phyloP scores from a whole-genome alignment of 306 rosid genomes.

The Vigna hirtella region DNA sequence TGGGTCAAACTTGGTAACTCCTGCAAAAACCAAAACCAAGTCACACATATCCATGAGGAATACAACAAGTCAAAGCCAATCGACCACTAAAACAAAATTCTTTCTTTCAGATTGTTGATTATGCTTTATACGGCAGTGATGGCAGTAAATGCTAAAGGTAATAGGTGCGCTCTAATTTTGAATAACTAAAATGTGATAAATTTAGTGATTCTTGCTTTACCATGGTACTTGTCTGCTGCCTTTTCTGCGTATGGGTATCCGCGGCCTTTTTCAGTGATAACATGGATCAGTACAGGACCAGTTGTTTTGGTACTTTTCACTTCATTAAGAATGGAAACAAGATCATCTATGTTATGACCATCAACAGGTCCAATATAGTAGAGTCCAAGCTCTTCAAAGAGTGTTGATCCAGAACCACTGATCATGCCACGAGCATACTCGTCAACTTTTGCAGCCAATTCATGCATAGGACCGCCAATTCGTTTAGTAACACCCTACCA shows the following conservation, averaged over 20 bases:
- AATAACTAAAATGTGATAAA: constrained; percentile 17
- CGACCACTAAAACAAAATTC: not conserved
- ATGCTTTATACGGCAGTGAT: constrained; percentile 35
- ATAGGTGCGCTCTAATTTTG: not conserved
- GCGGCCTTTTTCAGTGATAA: constrained; percentile 92
- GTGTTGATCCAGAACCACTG: constrained; percentile 88
- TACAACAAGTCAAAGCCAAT: constrained; percentile 27
- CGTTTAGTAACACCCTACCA: constrained; percentile 89
- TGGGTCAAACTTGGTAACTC: constrained; percentile 92
- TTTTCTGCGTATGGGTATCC: constrained; percentile 98
- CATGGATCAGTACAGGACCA: constrained; percentile 93
- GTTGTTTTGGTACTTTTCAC: constrained; percentile 85
- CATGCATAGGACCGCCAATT: constrained; percentile 95
- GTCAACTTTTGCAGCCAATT: constrained; percentile 97
- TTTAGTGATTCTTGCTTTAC: constrained; percentile 50
- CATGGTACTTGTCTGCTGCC: constrained; percentile 94
- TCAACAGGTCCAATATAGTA: constrained; percentile 98
- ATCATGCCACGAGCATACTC: constrained; percentile 99
- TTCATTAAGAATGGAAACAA: constrained; percentile 83
- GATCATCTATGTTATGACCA: constrained; percentile 96
- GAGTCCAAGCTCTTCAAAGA: constrained; percentile 97
- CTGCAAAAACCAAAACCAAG: constrained; percentile 54
- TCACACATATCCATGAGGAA: constrained; percentile 23
- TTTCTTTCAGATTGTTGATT: constrained; percentile 5
- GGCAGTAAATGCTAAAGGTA: constrained; percentile 21